Conservation (phyloP, 2,329 filamentous ascomycete species). For the Bisporella sp. region DNA sequence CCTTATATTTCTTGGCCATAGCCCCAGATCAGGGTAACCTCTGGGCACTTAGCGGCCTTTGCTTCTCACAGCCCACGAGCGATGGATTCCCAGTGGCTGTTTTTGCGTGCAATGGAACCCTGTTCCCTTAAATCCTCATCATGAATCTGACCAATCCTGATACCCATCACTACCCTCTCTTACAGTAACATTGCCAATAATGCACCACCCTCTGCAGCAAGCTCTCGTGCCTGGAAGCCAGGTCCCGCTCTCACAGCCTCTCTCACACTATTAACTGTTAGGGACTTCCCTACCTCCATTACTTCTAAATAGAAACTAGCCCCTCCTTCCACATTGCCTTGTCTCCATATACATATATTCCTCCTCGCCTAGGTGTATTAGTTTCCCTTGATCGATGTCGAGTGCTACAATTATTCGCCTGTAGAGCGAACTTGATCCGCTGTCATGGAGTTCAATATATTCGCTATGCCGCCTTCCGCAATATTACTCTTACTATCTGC, state of each 20-base stretch:
- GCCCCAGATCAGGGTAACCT: neutral
- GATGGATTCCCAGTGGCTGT: neutral
- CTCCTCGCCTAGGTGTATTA: neutral
- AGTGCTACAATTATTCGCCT: neutral
- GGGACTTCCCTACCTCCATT: too few species aligned
- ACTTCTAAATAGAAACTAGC: neutral
- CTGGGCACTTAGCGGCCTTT: too few species aligned
- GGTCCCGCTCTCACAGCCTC: too few species aligned
- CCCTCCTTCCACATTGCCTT: neutral
- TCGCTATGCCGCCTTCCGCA: conserved; percentile 22
- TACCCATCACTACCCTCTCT: neutral
- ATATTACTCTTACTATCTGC: conserved; percentile 17
- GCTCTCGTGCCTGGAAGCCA: neutral
- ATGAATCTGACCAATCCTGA: neutral
- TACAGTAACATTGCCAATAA: neutral
- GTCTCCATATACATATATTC: neutral
- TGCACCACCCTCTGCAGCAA: neutral
- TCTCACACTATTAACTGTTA: too few species aligned
- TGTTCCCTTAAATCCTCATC: neutral
- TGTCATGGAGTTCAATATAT: conserved; percentile 12
- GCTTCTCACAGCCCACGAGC: neutral
- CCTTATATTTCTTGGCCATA: neutral
- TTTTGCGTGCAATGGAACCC: neutral
- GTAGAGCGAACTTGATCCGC: neutral
- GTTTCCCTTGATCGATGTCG: neutral